Percentiles rank a stretch among this genome's conserved stretches.
Conservation (phyloP, 2,329 filamentous ascomycete species). For the Colletotrichum sp. region DNA sequence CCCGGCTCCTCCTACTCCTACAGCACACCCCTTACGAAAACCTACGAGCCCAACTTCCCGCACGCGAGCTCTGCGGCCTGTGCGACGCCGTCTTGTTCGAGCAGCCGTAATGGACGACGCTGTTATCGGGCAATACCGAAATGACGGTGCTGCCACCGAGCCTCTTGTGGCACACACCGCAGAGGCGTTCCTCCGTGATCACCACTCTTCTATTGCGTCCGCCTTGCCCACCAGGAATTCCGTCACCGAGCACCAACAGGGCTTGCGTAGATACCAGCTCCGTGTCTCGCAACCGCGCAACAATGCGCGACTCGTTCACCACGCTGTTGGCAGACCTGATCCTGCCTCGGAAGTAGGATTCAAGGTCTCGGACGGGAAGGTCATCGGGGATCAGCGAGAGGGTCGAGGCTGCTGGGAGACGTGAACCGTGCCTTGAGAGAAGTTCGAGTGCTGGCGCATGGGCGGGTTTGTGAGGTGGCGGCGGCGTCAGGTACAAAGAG, state of each 20-base stretch:
- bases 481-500: constrained; percentile 85
- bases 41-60: constrained; percentile 41
- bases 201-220: constrained; percentile 72
- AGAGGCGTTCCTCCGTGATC: constrained; percentile 87
- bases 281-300: constrained; percentile 77
- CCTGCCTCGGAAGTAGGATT: constrained; percentile 89
- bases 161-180: constrained; percentile 91
- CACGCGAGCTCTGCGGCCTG: constrained; percentile 36
- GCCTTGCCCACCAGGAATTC: constrained; percentile 54
- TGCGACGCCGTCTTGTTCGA: constrained; percentile 55
- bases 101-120: constrained; percentile 84
- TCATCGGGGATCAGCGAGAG: constrained; percentile 83
- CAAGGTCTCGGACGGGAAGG: constrained; percentile 79
- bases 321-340: constrained; percentile 86
- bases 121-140: constrained; percentile 84
- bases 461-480: constrained; percentile 72
- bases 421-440: constrained; percentile 90
- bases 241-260: constrained; percentile 75
- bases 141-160: constrained; percentile 87
- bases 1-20: background rate
- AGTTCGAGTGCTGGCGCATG: constrained; percentile 83
- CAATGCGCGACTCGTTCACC: constrained; percentile 80
- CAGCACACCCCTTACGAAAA: constrained; percentile 29
- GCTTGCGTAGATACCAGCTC: constrained; percentile 81
- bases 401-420: constrained; percentile 86